phyloP scores from a whole-genome alignment of 306 rosid species.

The Trichosanthes truncata region DNA sequence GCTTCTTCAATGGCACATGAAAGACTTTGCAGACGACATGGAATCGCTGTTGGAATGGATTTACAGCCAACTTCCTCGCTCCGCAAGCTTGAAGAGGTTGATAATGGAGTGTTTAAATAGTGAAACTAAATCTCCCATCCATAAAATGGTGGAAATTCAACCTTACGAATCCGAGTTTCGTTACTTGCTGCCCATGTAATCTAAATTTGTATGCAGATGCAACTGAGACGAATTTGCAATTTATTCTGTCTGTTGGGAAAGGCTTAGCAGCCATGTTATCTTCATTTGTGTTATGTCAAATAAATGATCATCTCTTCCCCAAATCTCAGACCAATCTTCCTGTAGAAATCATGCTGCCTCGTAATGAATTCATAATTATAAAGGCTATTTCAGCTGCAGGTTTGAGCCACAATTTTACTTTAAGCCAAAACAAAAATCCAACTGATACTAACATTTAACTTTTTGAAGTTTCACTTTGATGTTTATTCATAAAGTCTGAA shows the following conservation, averaged over 20 bases:
- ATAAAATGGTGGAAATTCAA: conserved; percentile 61
- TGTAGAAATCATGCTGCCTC: background rate
- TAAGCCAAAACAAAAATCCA: background rate
- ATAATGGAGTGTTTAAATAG: conserved; percentile 56
- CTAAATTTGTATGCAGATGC: background rate
- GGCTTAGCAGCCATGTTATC: background rate
- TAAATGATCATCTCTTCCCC: background rate
- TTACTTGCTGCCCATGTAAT: conserved; percentile 43
- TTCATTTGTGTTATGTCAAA: background rate
- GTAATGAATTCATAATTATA: background rate
- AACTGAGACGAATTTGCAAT: background rate
- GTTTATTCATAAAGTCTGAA: background rate
- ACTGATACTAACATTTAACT: background rate
- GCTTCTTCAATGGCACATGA: conserved; percentile 77
- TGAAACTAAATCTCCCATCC: conserved; percentile 39
- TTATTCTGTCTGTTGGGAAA: background rate
- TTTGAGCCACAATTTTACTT: background rate
- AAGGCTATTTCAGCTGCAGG: background rate
- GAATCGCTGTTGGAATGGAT: conserved; percentile 84
- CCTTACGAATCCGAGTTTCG: conserved; percentile 72
- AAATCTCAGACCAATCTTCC: background rate
- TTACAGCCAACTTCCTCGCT: conserved; percentile 74
- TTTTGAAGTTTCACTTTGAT: background rate
- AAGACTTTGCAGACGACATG: conserved; percentile 77
- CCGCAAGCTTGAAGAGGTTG: conserved; percentile 53